Conservation (phyloP, 371 early-diverging fungal genomes). For the Pancytospora epiphaga region DNA sequence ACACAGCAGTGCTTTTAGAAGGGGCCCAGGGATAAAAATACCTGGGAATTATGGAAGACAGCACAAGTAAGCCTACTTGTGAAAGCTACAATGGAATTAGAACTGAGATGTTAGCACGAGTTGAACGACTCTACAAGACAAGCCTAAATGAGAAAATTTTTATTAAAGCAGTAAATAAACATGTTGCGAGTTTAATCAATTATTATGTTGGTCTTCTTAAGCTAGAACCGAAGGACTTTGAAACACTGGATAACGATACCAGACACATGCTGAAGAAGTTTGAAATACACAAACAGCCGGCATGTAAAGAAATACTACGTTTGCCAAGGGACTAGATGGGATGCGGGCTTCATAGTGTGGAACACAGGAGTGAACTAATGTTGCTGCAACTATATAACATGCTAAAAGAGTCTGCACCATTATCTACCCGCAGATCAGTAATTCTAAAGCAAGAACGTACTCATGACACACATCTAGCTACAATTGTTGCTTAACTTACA, state of each 20-base stretch:
- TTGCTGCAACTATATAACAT: not conserved
- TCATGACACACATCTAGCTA: not conserved
- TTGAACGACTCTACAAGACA: not conserved
- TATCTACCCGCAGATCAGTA: not conserved
- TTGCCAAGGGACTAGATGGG: slow-evolving; percentile 4
- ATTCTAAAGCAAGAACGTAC: not conserved
- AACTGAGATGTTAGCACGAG: not conserved
- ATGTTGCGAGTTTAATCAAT: not conserved
- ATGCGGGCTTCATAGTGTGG: slow-evolving; percentile 13
- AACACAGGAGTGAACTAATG: slow-evolving; percentile 13
- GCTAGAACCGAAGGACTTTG: slow-evolving; percentile 1
- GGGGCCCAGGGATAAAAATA: slow-evolving; percentile 3
- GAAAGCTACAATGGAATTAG: not conserved
- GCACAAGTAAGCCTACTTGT: not conserved
- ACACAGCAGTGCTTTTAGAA: not conserved
- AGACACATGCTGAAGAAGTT: not conserved
- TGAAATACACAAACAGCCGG: not conserved
- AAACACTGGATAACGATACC: not conserved
- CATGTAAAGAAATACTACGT: slow-evolving; percentile 5
- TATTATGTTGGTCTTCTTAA: not conserved
- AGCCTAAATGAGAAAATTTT: not conserved
- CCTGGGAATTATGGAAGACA: slow-evolving; percentile 1
- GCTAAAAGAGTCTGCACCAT: not conserved
- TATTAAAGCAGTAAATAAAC: not conserved
- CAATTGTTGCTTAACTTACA: not conserved